Conservation (phyloP, 345 rosid species). For the Linum trigynum region DNA sequence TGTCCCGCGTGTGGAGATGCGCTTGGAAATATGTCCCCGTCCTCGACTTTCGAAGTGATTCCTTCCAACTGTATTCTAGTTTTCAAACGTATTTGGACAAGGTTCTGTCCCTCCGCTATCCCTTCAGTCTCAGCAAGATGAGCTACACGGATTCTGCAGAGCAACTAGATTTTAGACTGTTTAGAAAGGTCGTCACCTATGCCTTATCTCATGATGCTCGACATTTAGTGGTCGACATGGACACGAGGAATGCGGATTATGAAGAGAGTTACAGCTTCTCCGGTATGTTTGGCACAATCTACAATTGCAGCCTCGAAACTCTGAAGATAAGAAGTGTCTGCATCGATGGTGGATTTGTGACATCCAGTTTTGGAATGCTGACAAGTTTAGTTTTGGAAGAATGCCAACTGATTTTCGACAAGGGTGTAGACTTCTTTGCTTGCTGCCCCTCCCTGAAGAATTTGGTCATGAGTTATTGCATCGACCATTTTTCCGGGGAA, state of each 20-base stretch:
- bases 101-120: not conserved
- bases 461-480: too few species aligned
- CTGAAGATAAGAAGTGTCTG: not conserved
- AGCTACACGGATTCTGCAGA: not conserved
- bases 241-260: not conserved
- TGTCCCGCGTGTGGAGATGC: too few species aligned
- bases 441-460: too few species aligned
- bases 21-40: too few species aligned
- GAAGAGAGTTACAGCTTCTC: not conserved
- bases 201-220: not conserved
- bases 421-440: too few species aligned
- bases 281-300: not conserved
- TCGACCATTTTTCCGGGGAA: too few species aligned
- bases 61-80: too few species aligned
- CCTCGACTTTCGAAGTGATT: too few species aligned
- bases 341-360: not conserved
- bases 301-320: not conserved
- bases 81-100: not conserved
- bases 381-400: not conserved
- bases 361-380: not conserved
- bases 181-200: not conserved
- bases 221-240: not conserved
- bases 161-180: not conserved
- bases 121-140: not conserved
- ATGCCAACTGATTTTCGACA: too few species aligned